phyloP scores from a whole-genome alignment of 495 filamentous ascomycete genomes.

The Hypoxylon cercidicola region DNA sequence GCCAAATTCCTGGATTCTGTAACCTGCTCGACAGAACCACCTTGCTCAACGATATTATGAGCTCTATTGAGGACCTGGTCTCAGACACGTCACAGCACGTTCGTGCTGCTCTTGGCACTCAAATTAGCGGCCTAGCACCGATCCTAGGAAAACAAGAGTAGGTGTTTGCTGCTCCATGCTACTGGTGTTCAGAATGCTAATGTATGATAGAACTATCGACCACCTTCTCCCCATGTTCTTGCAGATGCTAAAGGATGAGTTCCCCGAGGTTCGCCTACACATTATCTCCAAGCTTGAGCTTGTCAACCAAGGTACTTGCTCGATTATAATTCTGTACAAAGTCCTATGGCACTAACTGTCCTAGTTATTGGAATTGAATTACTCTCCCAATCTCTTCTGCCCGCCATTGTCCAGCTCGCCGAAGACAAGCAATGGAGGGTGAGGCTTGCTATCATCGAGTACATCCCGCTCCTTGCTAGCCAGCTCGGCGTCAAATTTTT shows the following conservation, averaged over 20 bases:
- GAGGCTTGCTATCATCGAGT: conserved; percentile 97
- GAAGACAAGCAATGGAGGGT: conserved; percentile 99
- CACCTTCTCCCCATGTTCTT: conserved; percentile 99
- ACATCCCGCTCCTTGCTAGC: conserved; percentile 94
- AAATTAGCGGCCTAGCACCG: conserved; percentile 95
- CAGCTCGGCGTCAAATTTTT: conserved; percentile 98
- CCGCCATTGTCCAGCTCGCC: conserved; percentile 96
- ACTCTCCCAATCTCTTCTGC: conserved; percentile 93
- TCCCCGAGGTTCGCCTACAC: conserved; percentile 95
- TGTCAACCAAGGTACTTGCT: conserved; percentile 85
- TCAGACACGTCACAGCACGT: conserved; percentile 97
- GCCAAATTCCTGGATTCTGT: conserved; percentile 98
- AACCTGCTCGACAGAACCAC: conserved; percentile 83
- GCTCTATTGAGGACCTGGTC: conserved; percentile 93
- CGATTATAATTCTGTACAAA: conserved; percentile 1
- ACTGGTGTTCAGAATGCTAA: conserved; percentile 16
- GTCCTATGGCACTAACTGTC: conserved; percentile 34
- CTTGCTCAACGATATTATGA: conserved; percentile 96
- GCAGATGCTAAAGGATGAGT: conserved; percentile 99
- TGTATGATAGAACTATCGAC: conserved; percentile 77
- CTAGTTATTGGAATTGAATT: conserved; percentile 96
- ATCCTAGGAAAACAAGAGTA: conserved; percentile 98
- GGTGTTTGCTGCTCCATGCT: conserved; percentile 46
- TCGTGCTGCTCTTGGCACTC: conserved; percentile 91
- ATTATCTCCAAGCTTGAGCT: conserved; percentile 98